phyloP scores from a whole-genome alignment of 208 protist species.

The Histomonas meleagridis region DNA sequence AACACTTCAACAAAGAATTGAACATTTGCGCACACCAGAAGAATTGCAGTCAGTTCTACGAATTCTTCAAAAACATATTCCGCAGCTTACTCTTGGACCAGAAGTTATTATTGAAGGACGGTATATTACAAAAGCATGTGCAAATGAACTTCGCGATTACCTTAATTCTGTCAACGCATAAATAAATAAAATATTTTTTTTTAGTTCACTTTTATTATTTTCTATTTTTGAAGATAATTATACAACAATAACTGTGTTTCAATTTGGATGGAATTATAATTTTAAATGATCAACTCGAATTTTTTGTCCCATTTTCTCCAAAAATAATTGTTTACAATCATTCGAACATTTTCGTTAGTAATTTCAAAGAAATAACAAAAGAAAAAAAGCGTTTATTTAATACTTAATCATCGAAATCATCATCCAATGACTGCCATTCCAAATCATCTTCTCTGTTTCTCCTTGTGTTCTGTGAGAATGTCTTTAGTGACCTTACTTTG shows the following conservation, averaged over 20 bases:
- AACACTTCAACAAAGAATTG: conserved; percentile 13
- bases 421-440: conserved; percentile 15
- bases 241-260: no score
- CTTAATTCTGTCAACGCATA: background rate
- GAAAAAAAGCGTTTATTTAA: no score
- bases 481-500: background rate
- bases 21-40: background rate
- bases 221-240: no score
- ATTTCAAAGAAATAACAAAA: no score
- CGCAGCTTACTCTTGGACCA: background rate
- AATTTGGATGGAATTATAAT: no score
- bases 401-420: no score
- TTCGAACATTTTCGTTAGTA: no score
- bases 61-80: conserved; percentile 9
- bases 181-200: no score
- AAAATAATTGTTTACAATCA: no score
- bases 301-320: no score
- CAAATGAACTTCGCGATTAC: background rate
- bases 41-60: background rate
- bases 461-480: background rate
- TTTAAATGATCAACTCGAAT: no score
- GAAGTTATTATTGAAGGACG: conserved; percentile 27
- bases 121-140: background rate
- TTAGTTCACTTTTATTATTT: no score
- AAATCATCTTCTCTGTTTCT: background rate